These are phyloP conservation scores for Polychytrium aggregatum DNA, from an alignment of 192 early-diverging fungal species.

Conservation along the genomic window DNA sequence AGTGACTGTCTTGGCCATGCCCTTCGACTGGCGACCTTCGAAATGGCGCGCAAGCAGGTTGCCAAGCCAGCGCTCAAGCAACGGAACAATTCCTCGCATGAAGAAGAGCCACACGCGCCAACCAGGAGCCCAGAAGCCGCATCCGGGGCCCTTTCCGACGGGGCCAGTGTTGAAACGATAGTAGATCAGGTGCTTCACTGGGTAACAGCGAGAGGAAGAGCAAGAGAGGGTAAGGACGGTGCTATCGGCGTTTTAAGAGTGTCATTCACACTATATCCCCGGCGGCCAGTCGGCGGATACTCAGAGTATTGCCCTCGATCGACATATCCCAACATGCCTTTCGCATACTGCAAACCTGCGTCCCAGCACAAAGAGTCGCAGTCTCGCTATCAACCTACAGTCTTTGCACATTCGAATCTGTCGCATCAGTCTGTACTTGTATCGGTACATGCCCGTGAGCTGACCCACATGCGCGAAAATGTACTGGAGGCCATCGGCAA, in stretches of 20 bases:
- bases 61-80: conserved; percentile 96
- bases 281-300: too few species aligned
- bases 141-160: conserved; percentile 96
- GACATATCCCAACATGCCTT: too few species aligned
- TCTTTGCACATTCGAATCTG: conserved; percentile 93
- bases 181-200: conserved; percentile 91
- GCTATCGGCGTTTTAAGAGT: too few species aligned
- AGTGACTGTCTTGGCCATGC: conserved; percentile 95
- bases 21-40: conserved; percentile 93
- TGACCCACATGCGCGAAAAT: conserved; percentile 98
- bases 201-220: too few species aligned
- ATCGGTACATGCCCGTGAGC: conserved; percentile 98
- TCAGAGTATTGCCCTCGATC: too few species aligned
- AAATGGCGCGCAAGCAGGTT: conserved; percentile 98
- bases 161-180: conserved; percentile 75
- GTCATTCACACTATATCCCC: too few species aligned
- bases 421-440: conserved; percentile 96
- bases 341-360: too few species aligned
- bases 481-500: conserved; percentile 98
- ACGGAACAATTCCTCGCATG: conserved; percentile 93
- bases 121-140: conserved; percentile 97
- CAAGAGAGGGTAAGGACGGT: too few species aligned
- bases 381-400: too few species aligned
- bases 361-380: too few species aligned
- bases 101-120: conserved; percentile 99